These are phyloP conservation scores for Dioszegia hungarica DNA, from an alignment of 768 basidiomycete species.

Conservation along the genomic window DNA sequence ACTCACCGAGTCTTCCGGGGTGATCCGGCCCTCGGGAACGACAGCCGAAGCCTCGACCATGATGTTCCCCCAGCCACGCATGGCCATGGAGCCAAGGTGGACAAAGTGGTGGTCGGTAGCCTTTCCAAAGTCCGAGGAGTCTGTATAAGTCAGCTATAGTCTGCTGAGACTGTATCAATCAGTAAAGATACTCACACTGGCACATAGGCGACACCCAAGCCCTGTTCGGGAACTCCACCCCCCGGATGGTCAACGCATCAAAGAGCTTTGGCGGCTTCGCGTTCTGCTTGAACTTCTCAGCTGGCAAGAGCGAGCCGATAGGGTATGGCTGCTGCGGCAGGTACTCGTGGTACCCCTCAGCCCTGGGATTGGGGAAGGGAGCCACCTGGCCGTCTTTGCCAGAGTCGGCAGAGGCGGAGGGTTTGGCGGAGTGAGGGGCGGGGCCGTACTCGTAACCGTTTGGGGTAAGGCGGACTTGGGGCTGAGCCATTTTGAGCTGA, in stretches of 20 bases:
- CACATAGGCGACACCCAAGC: conserved; percentile 79
- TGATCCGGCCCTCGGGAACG: conserved; percentile 64
- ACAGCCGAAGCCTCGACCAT: conserved; percentile 71
- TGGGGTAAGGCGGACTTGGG: neutral
- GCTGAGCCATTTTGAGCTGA: conserved; percentile 3
- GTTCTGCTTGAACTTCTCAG: conserved; percentile 54
- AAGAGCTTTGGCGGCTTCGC: conserved; percentile 60
- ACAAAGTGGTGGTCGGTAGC: conserved; percentile 80
- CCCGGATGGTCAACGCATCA: conserved; percentile 60
- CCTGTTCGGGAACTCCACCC: conserved; percentile 67
- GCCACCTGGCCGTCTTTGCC: conserved; percentile 4
- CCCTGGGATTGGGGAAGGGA: conserved; percentile 13
- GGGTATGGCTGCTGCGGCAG: conserved; percentile 37
- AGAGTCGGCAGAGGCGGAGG: neutral
- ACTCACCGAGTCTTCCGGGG: conserved; percentile 61
- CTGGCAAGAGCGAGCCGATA: conserved; percentile 41
- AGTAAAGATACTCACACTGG: conserved; percentile 53
- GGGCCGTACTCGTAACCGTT: conserved; percentile 1
- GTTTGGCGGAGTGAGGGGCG: neutral
- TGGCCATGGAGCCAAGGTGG: conserved; percentile 66
- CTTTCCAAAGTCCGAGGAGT: conserved; percentile 67
- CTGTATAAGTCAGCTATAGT: conserved; percentile 16
- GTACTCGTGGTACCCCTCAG: conserved; percentile 33
- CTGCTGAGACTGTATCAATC: neutral
- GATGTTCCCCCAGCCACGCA: conserved; percentile 66